Percentiles rank a stretch among this genome's conserved stretches.
Conservation (phyloP, 164 flowering plant genomes). For the Taxillus chinensis region DNA sequence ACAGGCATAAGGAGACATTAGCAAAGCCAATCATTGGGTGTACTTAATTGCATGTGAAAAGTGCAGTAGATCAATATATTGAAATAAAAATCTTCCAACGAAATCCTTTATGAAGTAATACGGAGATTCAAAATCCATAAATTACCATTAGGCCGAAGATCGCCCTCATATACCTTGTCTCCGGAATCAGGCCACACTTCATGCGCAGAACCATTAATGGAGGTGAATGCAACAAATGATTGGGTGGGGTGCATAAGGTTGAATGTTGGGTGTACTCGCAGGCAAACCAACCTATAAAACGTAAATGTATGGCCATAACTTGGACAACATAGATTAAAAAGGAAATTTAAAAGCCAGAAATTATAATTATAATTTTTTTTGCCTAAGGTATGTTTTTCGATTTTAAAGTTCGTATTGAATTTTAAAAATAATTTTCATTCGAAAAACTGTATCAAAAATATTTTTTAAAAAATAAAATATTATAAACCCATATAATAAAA, state of each 20-base stretch:
- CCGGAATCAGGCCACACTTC: conserved; percentile 75
- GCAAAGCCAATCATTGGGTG: too few species aligned
- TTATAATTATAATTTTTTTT: too few species aligned
- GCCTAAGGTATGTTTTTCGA: too few species aligned
- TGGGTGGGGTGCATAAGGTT: conserved; percentile 71
- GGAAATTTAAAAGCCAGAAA: too few species aligned
- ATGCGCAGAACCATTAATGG: conserved; percentile 62
- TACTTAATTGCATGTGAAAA: too few species aligned
- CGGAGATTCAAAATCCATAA: neutral
- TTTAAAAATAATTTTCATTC: too few species aligned
- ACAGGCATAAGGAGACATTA: neutral
- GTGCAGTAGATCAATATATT: neutral
- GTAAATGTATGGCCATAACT: too few species aligned
- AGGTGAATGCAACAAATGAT: conserved; percentile 52
- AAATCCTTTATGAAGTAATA: neutral
- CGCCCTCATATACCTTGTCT: conserved; percentile 53
- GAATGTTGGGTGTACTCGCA: conserved; percentile 82
- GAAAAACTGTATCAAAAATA: too few species aligned
- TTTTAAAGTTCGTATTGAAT: too few species aligned
- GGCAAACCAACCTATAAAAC: conserved; percentile 65
- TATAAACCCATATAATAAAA: too few species aligned
- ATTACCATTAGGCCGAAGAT: conserved; percentile 76
- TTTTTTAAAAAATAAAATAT: too few species aligned
- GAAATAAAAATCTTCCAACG: neutral
- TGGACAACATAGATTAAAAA: too few species aligned